These are phyloP conservation scores for Bacterosira constricta DNA, from an alignment of 108 stramenopile species.

Conservation along the genomic window DNA sequence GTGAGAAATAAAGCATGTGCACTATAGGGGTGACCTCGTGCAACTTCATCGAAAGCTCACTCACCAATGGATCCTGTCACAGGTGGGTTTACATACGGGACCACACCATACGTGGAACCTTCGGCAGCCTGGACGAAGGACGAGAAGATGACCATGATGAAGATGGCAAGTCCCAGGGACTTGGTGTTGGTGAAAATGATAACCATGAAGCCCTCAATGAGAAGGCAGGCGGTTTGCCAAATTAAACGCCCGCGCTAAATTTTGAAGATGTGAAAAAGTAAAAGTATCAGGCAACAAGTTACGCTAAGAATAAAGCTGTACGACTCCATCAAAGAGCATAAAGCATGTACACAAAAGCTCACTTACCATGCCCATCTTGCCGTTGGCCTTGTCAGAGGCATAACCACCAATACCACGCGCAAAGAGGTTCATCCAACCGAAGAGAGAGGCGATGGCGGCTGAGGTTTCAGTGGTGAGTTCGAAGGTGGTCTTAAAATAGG, in stretches of 20 bases:
- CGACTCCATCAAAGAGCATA: too few relatives aligned
- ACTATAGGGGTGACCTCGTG: too few relatives aligned
- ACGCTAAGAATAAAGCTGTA: too few relatives aligned
- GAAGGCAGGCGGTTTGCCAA: conserved; percentile 38
- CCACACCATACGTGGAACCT: conserved; percentile 76
- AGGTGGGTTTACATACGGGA: conserved; percentile 76
- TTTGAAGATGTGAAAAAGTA: too few relatives aligned
- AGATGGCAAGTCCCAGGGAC: conserved; percentile 58
- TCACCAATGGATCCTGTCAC: conserved; percentile 73
- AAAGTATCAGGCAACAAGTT: too few relatives aligned
- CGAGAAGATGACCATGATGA: conserved; percentile 77
- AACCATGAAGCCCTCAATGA: conserved; percentile 39
- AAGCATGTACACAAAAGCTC: too few relatives aligned
- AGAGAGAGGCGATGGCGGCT: conserved; percentile 78
- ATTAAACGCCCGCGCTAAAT: conserved; percentile 58
- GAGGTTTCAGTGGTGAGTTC: conserved; percentile 66
- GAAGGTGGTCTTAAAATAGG: conserved; percentile 83
- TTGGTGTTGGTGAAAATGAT: conserved; percentile 60
- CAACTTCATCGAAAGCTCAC: too few relatives aligned
- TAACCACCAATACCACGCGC: conserved; percentile 72
- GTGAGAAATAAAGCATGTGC: too few relatives aligned
- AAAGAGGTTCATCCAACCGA: conserved; percentile 77
- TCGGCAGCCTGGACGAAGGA: conserved; percentile 81
- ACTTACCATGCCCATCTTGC: conserved; percentile 53
- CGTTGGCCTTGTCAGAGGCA: conserved; percentile 53